These are phyloP conservation scores for Aspergillus sojae DNA, from an alignment of 2,329 filamentous ascomycete species.

Conservation along the genomic window DNA sequence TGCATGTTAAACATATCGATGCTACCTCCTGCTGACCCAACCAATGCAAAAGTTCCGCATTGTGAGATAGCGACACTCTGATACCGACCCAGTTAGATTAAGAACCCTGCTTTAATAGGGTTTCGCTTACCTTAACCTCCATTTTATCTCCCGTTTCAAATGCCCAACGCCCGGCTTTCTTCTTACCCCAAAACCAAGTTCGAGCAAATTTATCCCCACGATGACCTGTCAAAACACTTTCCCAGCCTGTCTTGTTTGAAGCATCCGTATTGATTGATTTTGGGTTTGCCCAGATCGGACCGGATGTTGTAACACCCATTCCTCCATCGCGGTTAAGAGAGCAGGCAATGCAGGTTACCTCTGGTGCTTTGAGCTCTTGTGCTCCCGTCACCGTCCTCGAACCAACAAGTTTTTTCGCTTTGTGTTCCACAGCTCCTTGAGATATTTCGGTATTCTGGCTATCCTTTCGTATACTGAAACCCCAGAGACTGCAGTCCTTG, in stretches of 20 bases:
- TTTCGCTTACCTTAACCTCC: conserved; percentile 62
- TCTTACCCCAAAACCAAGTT: conserved; percentile 98
- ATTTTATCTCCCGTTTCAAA: conserved; percentile 82
- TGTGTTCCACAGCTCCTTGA: conserved; percentile 84
- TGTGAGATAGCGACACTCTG: conserved; percentile 84
- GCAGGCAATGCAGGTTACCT: conserved; percentile 88
- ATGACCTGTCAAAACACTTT: conserved; percentile 93
- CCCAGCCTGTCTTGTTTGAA: conserved; percentile 86
- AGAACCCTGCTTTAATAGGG: not conserved
- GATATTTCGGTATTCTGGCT: conserved; percentile 92
- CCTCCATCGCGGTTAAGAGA: conserved; percentile 93
- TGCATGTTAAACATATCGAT: conserved; percentile 98
- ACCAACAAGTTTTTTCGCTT: conserved; percentile 70
- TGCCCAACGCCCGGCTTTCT: conserved; percentile 88
- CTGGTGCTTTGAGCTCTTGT: conserved; percentile 73
- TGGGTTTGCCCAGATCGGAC: conserved; percentile 80
- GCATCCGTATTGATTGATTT: conserved; percentile 69
- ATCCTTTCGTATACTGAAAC: conserved; percentile 91
- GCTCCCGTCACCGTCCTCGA: conserved; percentile 17
- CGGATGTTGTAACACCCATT: conserved; percentile 80
- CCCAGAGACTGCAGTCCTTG: conserved; percentile 89
- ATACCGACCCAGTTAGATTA: not conserved
- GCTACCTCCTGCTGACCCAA: conserved; percentile 80
- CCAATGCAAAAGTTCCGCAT: conserved; percentile 89
- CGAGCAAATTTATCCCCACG: conserved; percentile 80